Percentiles rank a stretch among this genome's conserved stretches.
phyloP scores from a whole-genome alignment of 768 basidiomycete genomes.

The Chalciporus sphaerocephalus region DNA sequence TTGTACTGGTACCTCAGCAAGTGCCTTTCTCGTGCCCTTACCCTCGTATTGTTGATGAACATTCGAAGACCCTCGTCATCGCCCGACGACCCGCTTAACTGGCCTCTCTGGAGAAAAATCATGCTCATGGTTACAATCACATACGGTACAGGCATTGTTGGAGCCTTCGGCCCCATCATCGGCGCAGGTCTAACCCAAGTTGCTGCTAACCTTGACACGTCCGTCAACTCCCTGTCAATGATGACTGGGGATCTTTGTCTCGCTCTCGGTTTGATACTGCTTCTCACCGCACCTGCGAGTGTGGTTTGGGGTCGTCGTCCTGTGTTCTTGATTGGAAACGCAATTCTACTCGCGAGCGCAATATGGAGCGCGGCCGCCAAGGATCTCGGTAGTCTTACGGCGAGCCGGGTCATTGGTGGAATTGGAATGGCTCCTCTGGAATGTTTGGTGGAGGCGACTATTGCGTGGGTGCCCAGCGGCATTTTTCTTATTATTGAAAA shows the following conservation, averaged over 20 bases:
- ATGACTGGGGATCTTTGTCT: constrained; percentile 13
- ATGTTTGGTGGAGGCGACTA: constrained; percentile 14
- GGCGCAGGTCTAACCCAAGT: constrained; percentile 13
- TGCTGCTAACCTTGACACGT: constrained; percentile 9
- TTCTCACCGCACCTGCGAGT: constrained; percentile 13
- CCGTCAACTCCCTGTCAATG: background rate
- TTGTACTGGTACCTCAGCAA: too few species aligned
- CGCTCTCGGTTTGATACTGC: constrained; percentile 11
- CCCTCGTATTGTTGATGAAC: too few species aligned
- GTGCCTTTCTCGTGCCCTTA: too few species aligned
- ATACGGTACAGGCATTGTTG: constrained; percentile 15
- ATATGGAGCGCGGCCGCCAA: constrained; percentile 10
- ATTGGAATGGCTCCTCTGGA: constrained; percentile 15
- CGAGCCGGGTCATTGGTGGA: constrained; percentile 10
- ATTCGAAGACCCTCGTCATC: too few species aligned
- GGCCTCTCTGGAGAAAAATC: constrained; percentile 8
- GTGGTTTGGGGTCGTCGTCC: constrained; percentile 12
- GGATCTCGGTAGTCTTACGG: constrained; percentile 10
- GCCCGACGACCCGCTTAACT: too few species aligned
- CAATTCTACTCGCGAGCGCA: background rate
- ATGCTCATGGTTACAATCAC: constrained; percentile 10
- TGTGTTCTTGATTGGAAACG: constrained; percentile 12
- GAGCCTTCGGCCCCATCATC: constrained; percentile 16
- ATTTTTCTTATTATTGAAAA: too few species aligned
- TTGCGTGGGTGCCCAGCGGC: constrained; percentile 5